Conservation (phyloP, 805 yeast species). For the Cyberlindnera samutprakarnensis region DNA sequence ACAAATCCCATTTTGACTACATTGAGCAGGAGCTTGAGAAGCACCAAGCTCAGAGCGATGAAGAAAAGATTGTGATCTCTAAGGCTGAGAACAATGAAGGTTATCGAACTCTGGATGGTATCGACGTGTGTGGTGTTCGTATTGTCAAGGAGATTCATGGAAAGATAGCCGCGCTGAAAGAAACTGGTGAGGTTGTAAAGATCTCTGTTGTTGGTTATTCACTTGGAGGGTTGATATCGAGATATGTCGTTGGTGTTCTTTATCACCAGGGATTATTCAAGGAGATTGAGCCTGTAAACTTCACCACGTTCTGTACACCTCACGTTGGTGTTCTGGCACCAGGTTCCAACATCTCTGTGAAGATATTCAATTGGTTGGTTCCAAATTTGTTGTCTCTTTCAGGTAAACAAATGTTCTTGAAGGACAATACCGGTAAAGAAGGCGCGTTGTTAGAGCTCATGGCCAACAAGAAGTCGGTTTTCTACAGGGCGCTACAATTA, state of each 20-base stretch:
- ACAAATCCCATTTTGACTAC: slow-evolving; percentile 57
- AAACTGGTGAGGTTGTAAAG: slow-evolving; percentile 39
- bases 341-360: slow-evolving; percentile 41
- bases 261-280: slow-evolving; percentile 46
- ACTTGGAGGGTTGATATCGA: slow-evolving; percentile 72
- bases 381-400: slow-evolving; percentile 63
- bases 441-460: slow-evolving; percentile 56
- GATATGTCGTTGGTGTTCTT: slow-evolving; percentile 72
- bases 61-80: slow-evolving; percentile 13
- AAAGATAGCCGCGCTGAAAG: slow-evolving; percentile 25
- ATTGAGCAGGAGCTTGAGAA: slow-evolving; percentile 39
- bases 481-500: slow-evolving; percentile 43
- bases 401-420: slow-evolving; percentile 67
- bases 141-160: slow-evolving; percentile 58
- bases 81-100: slow-evolving; percentile 32
- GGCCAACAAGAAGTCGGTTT: slow-evolving; percentile 56
- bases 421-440: slow-evolving; percentile 29
- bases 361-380: slow-evolving; percentile 53
- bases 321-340: slow-evolving; percentile 64
- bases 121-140: slow-evolving; percentile 75
- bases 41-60: slow-evolving; percentile 17
- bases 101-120: slow-evolving; percentile 77
- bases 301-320: slow-evolving; percentile 61
- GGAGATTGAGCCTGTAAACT: slow-evolving; percentile 46
- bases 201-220: slow-evolving; percentile 79